Base-by-base conservation (phyloP, 176 grass and related monocot species). In the Luzula sylvatica region DNA sequence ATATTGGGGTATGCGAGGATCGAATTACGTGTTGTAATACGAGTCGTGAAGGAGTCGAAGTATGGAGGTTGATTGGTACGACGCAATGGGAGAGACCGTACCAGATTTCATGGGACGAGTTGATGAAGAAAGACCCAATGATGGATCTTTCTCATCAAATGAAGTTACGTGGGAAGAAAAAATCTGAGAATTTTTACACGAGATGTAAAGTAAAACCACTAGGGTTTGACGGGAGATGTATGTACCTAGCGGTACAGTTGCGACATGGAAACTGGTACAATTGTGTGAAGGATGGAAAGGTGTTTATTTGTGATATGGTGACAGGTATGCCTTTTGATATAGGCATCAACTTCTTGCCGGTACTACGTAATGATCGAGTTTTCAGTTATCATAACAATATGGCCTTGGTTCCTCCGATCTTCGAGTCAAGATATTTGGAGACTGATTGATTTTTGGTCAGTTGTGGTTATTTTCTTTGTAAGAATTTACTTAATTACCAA, bases 371-470 rank as follows among this genome's bases (percentile, higher is more conserved):
- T 11, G 2, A 55, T 17, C n/a, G n/a, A n/a, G n/a, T 55, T 8
- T 55, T 55, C 26, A 55, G 4, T 9, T 55, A 55, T 55, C 15
- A 7, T 32, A 55, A 55, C 26, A 55, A 28, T 22, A 55, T 55
- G 52, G 52, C n/a, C 4, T 29, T 2, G 35, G 25, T 55, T 3
- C 52, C 52, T 9, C 52, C 26, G 18, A 32, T 32, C 19, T 18
- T 32, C n/a, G n/a, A n/a, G n/a, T n/a, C n/a, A n/a, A n/a, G n/a
- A n/a, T n/a, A n/a, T n/a, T n/a, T n/a, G n/a, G n/a, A n/a, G n/a
- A n/a, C n/a, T n/a, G n/a, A n/a, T n/a, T n/a, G n/a, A n/a, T n/a
- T n/a, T n/a, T n/a, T n/a, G n/a, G n/a, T n/a, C n/a, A n/a, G n/a
- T n/a, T n/a, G n/a, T n/a, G n/a, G n/a, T n/a, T n/a, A n/a, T n/a